Evolutionary conservation across 164 flowering plant genomes (phyloP).

Genomic region (Platanus orientalis): DNA sequence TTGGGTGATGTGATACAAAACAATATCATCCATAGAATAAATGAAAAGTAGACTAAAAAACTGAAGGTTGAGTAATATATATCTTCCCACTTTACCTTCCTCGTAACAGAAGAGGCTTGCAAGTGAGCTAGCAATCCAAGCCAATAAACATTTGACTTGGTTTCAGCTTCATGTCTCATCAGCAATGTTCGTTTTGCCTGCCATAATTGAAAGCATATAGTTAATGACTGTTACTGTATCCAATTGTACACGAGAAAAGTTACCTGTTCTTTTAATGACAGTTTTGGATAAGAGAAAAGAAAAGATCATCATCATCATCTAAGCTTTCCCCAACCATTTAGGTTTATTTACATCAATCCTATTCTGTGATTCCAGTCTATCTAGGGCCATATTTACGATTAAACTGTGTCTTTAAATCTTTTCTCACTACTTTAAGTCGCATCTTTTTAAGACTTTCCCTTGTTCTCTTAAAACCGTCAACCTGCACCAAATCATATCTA

Average conservation of each 20-base stretch:
- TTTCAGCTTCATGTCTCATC: slow-evolving; percentile 98
- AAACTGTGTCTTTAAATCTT: too few species aligned
- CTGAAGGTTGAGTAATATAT: neutral
- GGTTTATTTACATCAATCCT: too few species aligned
- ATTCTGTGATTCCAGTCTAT: too few species aligned
- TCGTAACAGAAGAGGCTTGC: slow-evolving; percentile 89
- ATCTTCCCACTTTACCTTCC: slow-evolving; percentile 57
- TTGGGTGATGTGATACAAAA: neutral
- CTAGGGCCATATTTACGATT: too few species aligned
- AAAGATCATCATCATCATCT: too few species aligned
- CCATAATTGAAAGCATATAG: slow-evolving; percentile 2
- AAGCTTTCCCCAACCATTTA: too few species aligned
- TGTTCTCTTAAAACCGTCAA: too few species aligned
- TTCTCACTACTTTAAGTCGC: too few species aligned
- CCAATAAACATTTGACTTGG: slow-evolving; percentile 96
- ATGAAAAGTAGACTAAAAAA: neutral
- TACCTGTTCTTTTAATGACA: neutral
- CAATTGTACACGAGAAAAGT: neutral
- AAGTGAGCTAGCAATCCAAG: slow-evolving; percentile 90
- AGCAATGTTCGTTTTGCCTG: slow-evolving; percentile 91
- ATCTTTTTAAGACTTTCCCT: too few species aligned
- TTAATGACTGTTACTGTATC: neutral
- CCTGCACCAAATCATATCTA: too few species aligned
- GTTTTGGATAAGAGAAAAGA: too few species aligned
- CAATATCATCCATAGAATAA: neutral